A percentile compares a stretch with the other conserved stretches of the same genome.
Evolutionary conservation across 768 basidiomycete species (phyloP).

Genomic region (Mycena rosella): DNA sequence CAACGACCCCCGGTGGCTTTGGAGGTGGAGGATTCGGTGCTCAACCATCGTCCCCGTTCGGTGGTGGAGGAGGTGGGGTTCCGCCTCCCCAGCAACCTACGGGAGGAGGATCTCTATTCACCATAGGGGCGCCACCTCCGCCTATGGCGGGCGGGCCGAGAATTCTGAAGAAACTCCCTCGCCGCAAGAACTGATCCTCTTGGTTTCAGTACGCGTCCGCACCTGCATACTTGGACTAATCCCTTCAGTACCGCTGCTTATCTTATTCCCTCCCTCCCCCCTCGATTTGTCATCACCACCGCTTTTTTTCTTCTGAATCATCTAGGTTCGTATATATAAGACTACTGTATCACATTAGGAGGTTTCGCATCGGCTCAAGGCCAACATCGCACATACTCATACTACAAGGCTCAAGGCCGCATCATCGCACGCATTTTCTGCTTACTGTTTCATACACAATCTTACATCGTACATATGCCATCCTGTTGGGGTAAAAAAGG

Average conservation of each 20-base stretch:
- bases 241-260: slow-evolving; percentile 9
- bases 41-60: slow-evolving; percentile 60
- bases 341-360: slow-evolving; percentile 37
- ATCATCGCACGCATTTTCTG: slow-evolving; percentile 31
- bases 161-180: slow-evolving; percentile 68
- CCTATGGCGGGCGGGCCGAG: slow-evolving; percentile 48
- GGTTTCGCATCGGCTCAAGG: slow-evolving; percentile 37
- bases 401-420: slow-evolving; percentile 42
- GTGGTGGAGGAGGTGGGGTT: slow-evolving; percentile 50
- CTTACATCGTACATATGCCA: background rate
- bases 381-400: slow-evolving; percentile 35
- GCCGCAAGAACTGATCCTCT: slow-evolving; percentile 53
- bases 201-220: slow-evolving; percentile 31
- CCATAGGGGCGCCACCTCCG: slow-evolving; percentile 69
- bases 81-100: slow-evolving; percentile 51
- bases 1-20: slow-evolving; percentile 56
- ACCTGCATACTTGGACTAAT: slow-evolving; percentile 14
- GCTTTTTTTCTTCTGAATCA: slow-evolving; percentile 15
- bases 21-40: slow-evolving; percentile 56
- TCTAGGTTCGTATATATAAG: slow-evolving; percentile 25
- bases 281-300: slow-evolving; percentile 24
- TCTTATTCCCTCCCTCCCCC: slow-evolving; percentile 19
- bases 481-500: background rate
- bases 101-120: slow-evolving; percentile 62
- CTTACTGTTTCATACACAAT: slow-evolving; percentile 8